A percentile compares a stretch with the other conserved stretches of the same genome.
Conservation (phyloP, 257 asterid species). For the Lycium ferocissimum region DNA sequence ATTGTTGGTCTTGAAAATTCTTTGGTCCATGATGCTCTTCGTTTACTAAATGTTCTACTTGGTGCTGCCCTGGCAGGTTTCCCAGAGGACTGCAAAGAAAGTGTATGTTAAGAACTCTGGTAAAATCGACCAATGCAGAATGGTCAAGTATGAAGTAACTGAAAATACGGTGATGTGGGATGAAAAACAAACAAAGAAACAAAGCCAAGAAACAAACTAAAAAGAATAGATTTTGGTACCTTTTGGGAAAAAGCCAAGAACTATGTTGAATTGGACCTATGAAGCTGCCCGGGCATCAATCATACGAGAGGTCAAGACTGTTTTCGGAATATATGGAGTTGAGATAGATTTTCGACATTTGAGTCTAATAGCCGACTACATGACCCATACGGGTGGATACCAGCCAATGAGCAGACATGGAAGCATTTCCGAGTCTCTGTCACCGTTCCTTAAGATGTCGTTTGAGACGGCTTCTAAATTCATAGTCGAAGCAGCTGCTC, state of each 20-base stretch:
- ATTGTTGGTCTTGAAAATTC: background rate
- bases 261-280: constrained; percentile 69
- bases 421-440: constrained; percentile 70
- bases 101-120: constrained; percentile 72
- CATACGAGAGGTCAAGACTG: constrained; percentile 80
- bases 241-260: too few species aligned
- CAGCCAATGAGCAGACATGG: constrained; percentile 92
- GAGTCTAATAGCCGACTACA: constrained; percentile 82
- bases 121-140: constrained; percentile 70
- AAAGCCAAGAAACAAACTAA: too few species aligned
- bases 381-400: constrained; percentile 92
- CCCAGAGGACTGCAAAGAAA: constrained; percentile 78
- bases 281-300: constrained; percentile 92
- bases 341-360: constrained; percentile 85
- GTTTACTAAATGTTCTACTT: background rate
- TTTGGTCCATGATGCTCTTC: background rate
- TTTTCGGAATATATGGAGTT: constrained; percentile 88
- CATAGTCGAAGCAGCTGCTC: constrained; percentile 82
- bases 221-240: constrained; percentile 67
- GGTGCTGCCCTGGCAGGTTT: constrained; percentile 59
- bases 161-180: constrained; percentile 90
- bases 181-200: constrained; percentile 47
- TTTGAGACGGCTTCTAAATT: constrained; percentile 91
- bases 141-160: constrained; percentile 72
- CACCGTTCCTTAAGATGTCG: constrained; percentile 86